Evolutionary conservation across 106 monocot species (phyloP), one percentile per base, ranked within the genome.

Genomic region (Allium sativum): DNA sequence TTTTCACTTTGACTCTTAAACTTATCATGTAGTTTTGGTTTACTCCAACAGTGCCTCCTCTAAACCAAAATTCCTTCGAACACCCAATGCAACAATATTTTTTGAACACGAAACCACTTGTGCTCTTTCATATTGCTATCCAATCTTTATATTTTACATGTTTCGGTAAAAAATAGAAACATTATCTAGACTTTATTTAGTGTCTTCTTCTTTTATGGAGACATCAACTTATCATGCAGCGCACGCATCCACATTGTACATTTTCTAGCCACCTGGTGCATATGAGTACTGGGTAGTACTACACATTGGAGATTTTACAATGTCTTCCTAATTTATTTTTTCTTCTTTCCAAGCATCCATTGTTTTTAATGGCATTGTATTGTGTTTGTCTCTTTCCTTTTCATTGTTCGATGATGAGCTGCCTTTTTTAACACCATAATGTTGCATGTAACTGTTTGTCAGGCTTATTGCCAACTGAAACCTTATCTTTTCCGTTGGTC

Each of bases 281-380:
- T 82, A 75, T 21, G 84, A 87, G 55, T 78, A 65, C 46, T 81
- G 67, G 43, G 83, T 77, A 66, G 81, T 79, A 57, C 46, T 71
- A 19, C 76, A 59, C 57, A 76, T 12, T 59, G 95, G 84, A 62
- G 90, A 95, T 75, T 83, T 87, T 57, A 95, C 84, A 68, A 95
- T 90, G 59, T 90, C 90, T 63, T 87, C 90, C 95, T 87, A 95
- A 61, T 95, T 90, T 60, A 89, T 84, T 73, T 84, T 95, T 67
- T 95, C 95, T 55, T 87, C n/a, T n/a, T n/a, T 95, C 95, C 95
- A 95, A 66, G 95, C 95, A 87, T 95, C 79, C 86, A 95, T 84
- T 21, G 84, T 67, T 65, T 84, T 95, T 90, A 89, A 82, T 51
- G 75, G 66, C n/a, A 53, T 67, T 47, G 70, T 21, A 59, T 72